Evolutionary conservation across 352 stramenopile genomes (phyloP).

Genomic region (Pythium grandisporangium): DNA sequence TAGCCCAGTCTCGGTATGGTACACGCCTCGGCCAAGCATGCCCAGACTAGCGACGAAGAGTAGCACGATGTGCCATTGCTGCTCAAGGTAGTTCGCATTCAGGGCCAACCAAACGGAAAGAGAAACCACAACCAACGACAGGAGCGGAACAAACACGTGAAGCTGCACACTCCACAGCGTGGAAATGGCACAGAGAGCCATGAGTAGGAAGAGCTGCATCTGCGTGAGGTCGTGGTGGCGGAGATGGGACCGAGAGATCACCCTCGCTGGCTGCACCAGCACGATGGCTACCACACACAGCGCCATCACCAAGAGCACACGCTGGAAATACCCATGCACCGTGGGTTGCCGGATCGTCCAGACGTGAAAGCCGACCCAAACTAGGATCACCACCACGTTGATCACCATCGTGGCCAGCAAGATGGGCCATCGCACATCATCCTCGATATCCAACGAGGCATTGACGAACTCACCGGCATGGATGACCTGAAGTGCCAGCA

Average conservation of each 20-base stretch:
- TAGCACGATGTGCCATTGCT: conserved; percentile 40
- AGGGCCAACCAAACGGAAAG: conserved; percentile 23
- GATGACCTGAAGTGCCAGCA: conserved; percentile 24
- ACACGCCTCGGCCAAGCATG: conserved; percentile 29
- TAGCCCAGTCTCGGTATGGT: conserved; percentile 25
- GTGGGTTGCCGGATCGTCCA: not conserved
- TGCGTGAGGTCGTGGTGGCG: conserved; percentile 25
- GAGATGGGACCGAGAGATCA: conserved; percentile 22
- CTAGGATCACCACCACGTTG: not conserved
- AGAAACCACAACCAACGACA: conserved; percentile 12
- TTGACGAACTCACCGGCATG: conserved; percentile 21
- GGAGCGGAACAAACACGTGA: conserved; percentile 22
- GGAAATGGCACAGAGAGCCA: conserved; percentile 31
- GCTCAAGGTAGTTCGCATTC: conserved; percentile 10
- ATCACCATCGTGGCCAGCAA: conserved; percentile 15
- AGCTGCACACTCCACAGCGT: conserved; percentile 58
- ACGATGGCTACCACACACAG: not conserved
- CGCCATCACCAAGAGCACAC: conserved; percentile 5
- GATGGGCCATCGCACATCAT: conserved; percentile 12
- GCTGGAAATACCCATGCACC: not conserved
- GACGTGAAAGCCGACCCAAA: conserved; percentile 3
- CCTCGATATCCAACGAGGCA: not conserved
- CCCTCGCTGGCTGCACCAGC: conserved; percentile 7
- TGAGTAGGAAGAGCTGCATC: conserved; percentile 40
- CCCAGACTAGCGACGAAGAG: conserved; percentile 26